Evolutionary conservation across 306 rosid genomes (phyloP), one percentile per base, ranked within the genome.

Genomic region (Vigna nakashimae): DNA sequence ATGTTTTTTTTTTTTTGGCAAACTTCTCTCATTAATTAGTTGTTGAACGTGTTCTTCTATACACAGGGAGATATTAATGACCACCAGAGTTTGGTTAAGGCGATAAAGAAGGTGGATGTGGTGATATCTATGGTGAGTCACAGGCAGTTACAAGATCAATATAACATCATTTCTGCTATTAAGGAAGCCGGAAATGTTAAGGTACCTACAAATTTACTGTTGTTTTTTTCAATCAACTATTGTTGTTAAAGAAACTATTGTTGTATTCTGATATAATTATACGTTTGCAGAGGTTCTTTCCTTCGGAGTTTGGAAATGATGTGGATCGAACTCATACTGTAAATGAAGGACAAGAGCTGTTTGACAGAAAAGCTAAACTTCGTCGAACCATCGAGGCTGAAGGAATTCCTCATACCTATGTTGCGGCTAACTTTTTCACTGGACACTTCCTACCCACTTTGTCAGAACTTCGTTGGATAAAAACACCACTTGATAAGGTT

Each of bases 171-270:
- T 65, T 81, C 88, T 45, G 98, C 98, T 69, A 91, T 93, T 34
- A 88, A 88, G 71, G 91, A 87, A 69, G 94, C 97, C 56, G 94
- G 97, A 36, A 87, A 89, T 70, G 80, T 91, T 15, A 91, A 93
- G 96, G 98, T 91, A 57, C 34, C 1, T 24, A n/a, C 0, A 53
- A 53, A 53, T 1, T 18, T 53, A 8, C 4, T 8, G 2, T 2
- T 20, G 0, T 18, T 18, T 20, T 55, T 20, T 18, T 20, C 32
- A 26, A 2, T 3, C 2, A 26, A 26, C 28, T 0, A 30, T 0
- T 30, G 5, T 0, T 30, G 5, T 30, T 30, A 30, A 30, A 30
- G 32, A 30, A 30, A 30, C 4, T 30, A 30, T 30, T 30, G 32
- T 30, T 30, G 32, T 30, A 30, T 22, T 24, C 1, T 57, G 4